phyloP scores from a whole-genome alignment of 345 rosid genomes.

The Noccaea caerulescens region DNA sequence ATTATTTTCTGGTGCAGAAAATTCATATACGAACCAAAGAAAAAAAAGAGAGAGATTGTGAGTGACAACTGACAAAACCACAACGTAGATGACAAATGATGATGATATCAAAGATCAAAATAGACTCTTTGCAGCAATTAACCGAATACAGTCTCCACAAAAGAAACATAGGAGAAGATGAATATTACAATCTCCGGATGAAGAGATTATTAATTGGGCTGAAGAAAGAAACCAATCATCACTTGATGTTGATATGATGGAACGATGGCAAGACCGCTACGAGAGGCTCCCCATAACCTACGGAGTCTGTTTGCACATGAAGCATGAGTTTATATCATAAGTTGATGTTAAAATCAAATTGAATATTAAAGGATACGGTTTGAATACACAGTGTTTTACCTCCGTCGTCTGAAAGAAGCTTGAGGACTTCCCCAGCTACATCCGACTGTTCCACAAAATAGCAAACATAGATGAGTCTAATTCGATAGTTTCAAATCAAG shows the following conservation, averaged over 20 bases:
- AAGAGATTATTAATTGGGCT: neutral
- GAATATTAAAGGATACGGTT: too few species aligned
- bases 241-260: conserved; percentile 54
- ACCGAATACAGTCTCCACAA: neutral
- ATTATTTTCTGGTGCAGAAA: neutral
- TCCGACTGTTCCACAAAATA: conserved; percentile 69
- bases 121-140: neutral
- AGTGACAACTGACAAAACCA: neutral
- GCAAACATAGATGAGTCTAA: conserved; percentile 5
- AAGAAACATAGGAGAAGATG: conserved; percentile 21
- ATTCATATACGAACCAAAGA: neutral
- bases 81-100: neutral
- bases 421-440: conserved; percentile 85
- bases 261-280: conserved; percentile 89
- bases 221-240: conserved; percentile 17
- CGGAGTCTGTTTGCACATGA: conserved; percentile 57
- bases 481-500: conserved; percentile 5
- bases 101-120: neutral
- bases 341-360: too few species aligned
- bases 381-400: conserved; percentile 50
- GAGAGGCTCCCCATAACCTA: conserved; percentile 88
- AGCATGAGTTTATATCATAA: neutral
- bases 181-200: conserved; percentile 4
- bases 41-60: neutral
- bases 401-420: conserved; percentile 82